These are phyloP conservation scores for Colletotrichum abscissum DNA, from an alignment of 2,329 filamentous ascomycete genomes.

Conservation along the genomic window DNA sequence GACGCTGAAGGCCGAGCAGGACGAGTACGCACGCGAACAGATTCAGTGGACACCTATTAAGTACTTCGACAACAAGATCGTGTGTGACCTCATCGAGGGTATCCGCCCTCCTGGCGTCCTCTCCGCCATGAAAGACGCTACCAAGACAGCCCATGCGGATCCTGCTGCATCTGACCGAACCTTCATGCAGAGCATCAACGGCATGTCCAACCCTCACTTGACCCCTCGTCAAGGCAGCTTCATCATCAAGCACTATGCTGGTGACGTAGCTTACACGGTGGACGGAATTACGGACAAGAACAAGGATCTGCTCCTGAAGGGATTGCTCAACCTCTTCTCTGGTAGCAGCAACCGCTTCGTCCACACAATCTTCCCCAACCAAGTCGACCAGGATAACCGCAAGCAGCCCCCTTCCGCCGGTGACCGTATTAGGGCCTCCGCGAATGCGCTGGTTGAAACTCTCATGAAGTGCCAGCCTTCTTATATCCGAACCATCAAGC, in stretches of 20 bases:
- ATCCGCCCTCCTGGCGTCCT: constrained; percentile 91
- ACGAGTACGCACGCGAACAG: constrained; percentile 95
- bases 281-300: constrained; percentile 99
- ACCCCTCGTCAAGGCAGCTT: constrained; percentile 94
- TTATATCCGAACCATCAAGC: constrained; percentile 99
- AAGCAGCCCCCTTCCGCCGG: constrained; percentile 93
- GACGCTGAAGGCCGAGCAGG: constrained; percentile 95
- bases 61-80: constrained; percentile 99
- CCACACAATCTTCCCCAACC: constrained; percentile 88
- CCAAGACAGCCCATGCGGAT: constrained; percentile 97
- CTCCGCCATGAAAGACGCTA: constrained; percentile 96
- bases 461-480: constrained; percentile 97
- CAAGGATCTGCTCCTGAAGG: constrained; percentile 96
- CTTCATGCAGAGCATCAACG: constrained; percentile 93
- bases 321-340: constrained; percentile 87
- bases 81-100: constrained; percentile 96
- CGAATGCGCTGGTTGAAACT: constrained; percentile 93
- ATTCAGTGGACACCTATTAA: constrained; percentile 99
- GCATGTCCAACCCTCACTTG: constrained; percentile 91
- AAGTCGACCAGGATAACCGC: constrained; percentile 96
- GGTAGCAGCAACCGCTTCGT: constrained; percentile 88
- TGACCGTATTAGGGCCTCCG: constrained; percentile 94
- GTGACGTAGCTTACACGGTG: constrained; percentile 93
- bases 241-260: constrained; percentile 98
- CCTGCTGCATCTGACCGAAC: constrained; percentile 94